Base-by-base conservation (phyloP, 768 basidiomycete genomes). In the Trametes cingulata region DNA sequence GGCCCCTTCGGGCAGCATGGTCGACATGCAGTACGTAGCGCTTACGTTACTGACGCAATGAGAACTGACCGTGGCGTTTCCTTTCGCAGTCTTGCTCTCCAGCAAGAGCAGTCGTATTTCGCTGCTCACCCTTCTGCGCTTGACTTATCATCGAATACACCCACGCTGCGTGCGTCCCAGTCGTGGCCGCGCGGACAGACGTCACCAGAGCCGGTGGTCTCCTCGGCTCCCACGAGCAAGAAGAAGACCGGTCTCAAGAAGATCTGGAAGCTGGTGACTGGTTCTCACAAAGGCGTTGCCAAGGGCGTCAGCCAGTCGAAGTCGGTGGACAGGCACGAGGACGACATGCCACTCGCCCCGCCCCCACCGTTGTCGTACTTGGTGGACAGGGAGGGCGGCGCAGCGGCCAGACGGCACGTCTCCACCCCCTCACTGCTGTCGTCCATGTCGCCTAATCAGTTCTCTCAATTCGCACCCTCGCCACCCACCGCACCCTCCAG, bases 361-460 rank as follows among this genome's bases (percentile, higher is more conserved):
- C 96, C 96, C 2, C 96, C 96, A 5, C 89, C 93, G 5, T 70
- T 98, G 52, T 93, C 93, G 0, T 95, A 94, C 74, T 82, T 98
- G 47, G 93, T 93, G 2, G 76, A 74, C 61, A 73, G 76, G 61
- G 81, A 84, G 43, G 77, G 78, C 33, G 79, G 84, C 15, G 63
- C 76, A 42, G 70, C 72, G 35, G 73, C 76, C 46, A 77, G 77
- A 50, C 83, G 89, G 6, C 87, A 86, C 67, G 78, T 81, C 24
- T 90, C 91, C 15, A 86, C 87, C 5, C 84, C 86, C 13, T 90
- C 90, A 20, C 75, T 91, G 46, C 83, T 82, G 8, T 85, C 86
- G 19, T 76, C 80, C 46, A 69, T 76, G 36, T 86, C 86, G 7
- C 82, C 83, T 25, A 87, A 84, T 68, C 77, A 77, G 25, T 69